These are phyloP conservation scores for Hygrocybe punicea DNA, from an alignment of 768 basidiomycete genomes.

Conservation along the genomic window DNA sequence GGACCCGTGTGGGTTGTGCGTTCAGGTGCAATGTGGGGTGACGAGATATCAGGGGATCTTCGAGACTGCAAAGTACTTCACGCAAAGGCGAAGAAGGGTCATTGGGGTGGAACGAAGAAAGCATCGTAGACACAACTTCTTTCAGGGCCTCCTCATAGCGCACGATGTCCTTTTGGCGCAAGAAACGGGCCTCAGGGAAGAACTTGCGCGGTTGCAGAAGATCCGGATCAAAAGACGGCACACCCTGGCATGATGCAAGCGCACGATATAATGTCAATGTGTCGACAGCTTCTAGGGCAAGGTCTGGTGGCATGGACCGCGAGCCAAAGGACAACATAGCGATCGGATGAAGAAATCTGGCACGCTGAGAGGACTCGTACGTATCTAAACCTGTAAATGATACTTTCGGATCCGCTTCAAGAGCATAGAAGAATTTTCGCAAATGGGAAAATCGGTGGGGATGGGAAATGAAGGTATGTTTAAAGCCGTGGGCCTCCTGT, in stretches of 20 bases:
- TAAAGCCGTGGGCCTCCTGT: slow-evolving; percentile 55
- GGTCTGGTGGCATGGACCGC: slow-evolving; percentile 53
- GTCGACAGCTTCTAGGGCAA: slow-evolving; percentile 61
- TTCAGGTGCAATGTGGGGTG: slow-evolving; percentile 24
- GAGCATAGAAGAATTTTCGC: slow-evolving; percentile 59
- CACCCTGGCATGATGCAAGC: slow-evolving; percentile 25
- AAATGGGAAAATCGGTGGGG: slow-evolving; percentile 71
- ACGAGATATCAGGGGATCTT: slow-evolving; percentile 32
- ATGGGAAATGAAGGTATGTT: slow-evolving; percentile 59
- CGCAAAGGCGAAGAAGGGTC: slow-evolving; percentile 33
- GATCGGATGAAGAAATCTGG: slow-evolving; percentile 63
- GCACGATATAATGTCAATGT: slow-evolving; percentile 50
- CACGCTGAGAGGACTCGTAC: slow-evolving; percentile 38
- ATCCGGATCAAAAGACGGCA: slow-evolving; percentile 22
- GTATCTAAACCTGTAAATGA: slow-evolving; percentile 39
- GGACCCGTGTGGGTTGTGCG: slow-evolving; percentile 25
- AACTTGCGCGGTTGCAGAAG: slow-evolving; percentile 43
- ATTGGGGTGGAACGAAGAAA: slow-evolving; percentile 36
- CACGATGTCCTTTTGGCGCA: slow-evolving; percentile 61
- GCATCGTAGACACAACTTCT: slow-evolving; percentile 35
- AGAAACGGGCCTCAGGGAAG: slow-evolving; percentile 39
- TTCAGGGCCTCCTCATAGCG: slow-evolving; percentile 57
- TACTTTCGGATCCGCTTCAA: slow-evolving; percentile 14
- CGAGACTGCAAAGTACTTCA: slow-evolving; percentile 39
- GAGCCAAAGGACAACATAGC: slow-evolving; percentile 54